phyloP scores from a whole-genome alignment of 345 rosid species.

The Lepidium africanum region DNA sequence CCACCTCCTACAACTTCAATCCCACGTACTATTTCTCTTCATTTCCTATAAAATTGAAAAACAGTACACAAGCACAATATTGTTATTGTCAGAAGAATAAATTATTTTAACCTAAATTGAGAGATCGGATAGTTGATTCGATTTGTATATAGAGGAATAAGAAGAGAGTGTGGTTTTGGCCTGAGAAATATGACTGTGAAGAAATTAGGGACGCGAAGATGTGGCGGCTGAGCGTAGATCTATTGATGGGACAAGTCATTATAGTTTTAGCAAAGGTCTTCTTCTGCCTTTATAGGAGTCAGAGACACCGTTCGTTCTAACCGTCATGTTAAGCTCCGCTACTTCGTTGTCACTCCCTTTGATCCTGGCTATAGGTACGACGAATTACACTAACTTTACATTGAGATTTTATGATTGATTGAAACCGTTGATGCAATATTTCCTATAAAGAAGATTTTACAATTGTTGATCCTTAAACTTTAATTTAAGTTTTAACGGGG shows the following conservation, averaged over 20 bases:
- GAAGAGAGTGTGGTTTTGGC: slow-evolving; percentile 24
- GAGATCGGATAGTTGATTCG: background rate
- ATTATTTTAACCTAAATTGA: background rate
- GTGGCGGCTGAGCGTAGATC: background rate
- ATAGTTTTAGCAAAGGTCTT: slow-evolving; percentile 50
- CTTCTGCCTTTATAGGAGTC: slow-evolving; percentile 75
- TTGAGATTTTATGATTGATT: background rate
- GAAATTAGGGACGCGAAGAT: slow-evolving; percentile 1
- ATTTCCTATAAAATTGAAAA: too few species aligned
- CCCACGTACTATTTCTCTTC: too few species aligned
- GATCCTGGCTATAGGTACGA: slow-evolving; percentile 55
- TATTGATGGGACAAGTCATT: slow-evolving; percentile 46
- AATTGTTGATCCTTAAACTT: too few species aligned
- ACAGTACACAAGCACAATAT: too few species aligned
- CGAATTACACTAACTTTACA: background rate
- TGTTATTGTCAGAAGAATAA: too few species aligned
- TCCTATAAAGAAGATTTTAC: too few species aligned
- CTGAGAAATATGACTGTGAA: slow-evolving; percentile 2
- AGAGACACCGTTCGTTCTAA: slow-evolving; percentile 38
- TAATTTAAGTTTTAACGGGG: too few species aligned
- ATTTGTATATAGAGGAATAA: background rate
- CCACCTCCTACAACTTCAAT: too few species aligned
- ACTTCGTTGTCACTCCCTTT: slow-evolving; percentile 59
- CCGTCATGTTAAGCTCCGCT: slow-evolving; percentile 34
- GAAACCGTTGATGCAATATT: background rate